Conservation (phyloP, 2,329 filamentous ascomycete species). For the Pseudogymnoascus sp. region DNA sequence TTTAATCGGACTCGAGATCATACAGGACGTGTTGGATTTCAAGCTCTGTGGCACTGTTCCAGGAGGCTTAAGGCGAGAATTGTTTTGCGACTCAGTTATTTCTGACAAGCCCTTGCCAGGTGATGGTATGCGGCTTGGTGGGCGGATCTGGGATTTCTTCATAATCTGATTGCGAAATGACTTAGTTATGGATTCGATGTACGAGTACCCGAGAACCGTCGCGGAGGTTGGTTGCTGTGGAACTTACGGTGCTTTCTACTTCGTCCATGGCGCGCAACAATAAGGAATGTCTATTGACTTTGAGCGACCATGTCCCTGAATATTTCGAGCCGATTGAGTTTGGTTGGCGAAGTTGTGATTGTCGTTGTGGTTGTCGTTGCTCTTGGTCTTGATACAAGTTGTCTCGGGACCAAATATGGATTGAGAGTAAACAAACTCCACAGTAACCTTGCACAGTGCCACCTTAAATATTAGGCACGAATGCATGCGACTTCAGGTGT, state of each 20-base stretch:
- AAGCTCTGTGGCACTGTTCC: slow-evolving; percentile 2
- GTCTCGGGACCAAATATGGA: not conserved
- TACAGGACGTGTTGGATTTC: slow-evolving; percentile 5
- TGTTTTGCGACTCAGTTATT: slow-evolving; percentile 53
- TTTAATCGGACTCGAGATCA: slow-evolving; percentile 10
- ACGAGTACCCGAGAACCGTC: not conserved
- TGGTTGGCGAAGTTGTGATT: slow-evolving; percentile 4
- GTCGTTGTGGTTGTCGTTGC: not conserved
- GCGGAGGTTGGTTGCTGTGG: not conserved
- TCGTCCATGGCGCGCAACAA: slow-evolving; percentile 9
- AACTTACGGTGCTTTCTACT: slow-evolving; percentile 9
- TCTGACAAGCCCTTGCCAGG: slow-evolving; percentile 39
- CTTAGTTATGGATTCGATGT: slow-evolving; percentile 4
- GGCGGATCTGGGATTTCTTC: slow-evolving; percentile 22
- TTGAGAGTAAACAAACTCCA: slow-evolving; percentile 8
- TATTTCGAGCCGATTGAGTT: slow-evolving; percentile 1
- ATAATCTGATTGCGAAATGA: slow-evolving; percentile 16
- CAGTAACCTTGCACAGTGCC: not conserved
- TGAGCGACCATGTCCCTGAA: not conserved
- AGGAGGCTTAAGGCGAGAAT: slow-evolving; percentile 41
- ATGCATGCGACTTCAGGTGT: not conserved
- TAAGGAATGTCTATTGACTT: not conserved
- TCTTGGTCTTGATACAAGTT: slow-evolving; percentile 4
- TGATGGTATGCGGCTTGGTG: slow-evolving; percentile 22
- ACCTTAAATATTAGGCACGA: not conserved